Evolutionary conservation across 371 early-diverging fungal species (phyloP), one percentile per base, ranked within the genome.

Genomic region (Mortierella sp.): DNA sequence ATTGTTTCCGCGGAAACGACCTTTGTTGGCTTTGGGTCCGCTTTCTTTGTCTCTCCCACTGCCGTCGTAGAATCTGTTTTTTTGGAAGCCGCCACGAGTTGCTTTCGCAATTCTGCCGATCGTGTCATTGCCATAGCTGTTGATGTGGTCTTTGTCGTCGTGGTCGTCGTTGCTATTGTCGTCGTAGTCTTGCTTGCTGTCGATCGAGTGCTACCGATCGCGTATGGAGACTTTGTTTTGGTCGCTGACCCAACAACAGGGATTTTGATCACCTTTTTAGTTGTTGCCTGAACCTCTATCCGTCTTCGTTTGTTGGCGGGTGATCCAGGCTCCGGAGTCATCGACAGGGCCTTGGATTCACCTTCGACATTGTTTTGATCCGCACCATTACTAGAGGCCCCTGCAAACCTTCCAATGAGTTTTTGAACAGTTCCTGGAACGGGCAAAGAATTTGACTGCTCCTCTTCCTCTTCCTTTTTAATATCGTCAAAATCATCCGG

Each of bases 401-500:
- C 75, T 25, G 76, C 80, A 58, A 79, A 79, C 50, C 50, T 69
- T 5, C 74, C 70, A 43, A 72, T 66, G 28, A 79, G 50, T 4
- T 55, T 79, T 12, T 64, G 72, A 11, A 79, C 79, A 11, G 79
- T 79, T 14, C 79, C 79, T 5, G 66, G 63, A 4, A 66, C 57
- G 12, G 79, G 79, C 1, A 69, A 57, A 6, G 64, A 37, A 21
- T 45, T 68, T 23, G 50, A 47, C 21, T 45, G 46, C 50, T 23
- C 45, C 48, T 21, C 57, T 57, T 4, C 55, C 53, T 51, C 56
- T 28, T 59, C 71, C 29, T 68, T 63, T 18, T 55, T 25, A 5
- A 55, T 64, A 18, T 53, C 64, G 12, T 76, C 62, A 1, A 26
- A 16, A 14, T 60, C 61, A 1, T 46, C 53, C 7, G 37, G 37